phyloP scores from a whole-genome alignment of 495 filamentous ascomycete species.

The Penicillium simplicissimum region DNA sequence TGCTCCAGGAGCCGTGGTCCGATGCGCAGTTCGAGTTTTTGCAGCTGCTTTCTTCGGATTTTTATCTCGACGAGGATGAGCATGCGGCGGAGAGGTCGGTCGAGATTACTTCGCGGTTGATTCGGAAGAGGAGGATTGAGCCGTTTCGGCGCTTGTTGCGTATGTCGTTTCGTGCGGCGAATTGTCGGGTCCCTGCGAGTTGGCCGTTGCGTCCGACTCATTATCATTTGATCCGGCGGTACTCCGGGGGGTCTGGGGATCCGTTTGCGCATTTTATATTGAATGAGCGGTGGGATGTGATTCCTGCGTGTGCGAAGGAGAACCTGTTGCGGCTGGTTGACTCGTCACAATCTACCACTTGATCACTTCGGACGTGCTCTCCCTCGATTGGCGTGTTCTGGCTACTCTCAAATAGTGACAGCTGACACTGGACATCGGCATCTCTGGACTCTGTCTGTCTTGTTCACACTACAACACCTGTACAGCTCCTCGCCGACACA shows the following conservation, averaged over 20 bases:
- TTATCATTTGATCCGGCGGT: slow-evolving; percentile 31
- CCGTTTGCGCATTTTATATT: slow-evolving; percentile 37
- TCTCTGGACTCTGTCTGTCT: not conserved
- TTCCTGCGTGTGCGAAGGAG: slow-evolving; percentile 18
- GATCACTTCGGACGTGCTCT: not conserved
- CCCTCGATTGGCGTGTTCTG: too few species aligned
- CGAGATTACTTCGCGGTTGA: slow-evolving; percentile 26
- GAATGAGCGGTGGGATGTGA: slow-evolving; percentile 36
- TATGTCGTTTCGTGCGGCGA: slow-evolving; percentile 30
- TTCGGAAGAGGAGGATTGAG: slow-evolving; percentile 35
- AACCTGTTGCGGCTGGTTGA: slow-evolving; percentile 28
- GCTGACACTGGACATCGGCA: not conserved
- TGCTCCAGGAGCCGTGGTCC: slow-evolving; percentile 48
- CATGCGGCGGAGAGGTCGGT: slow-evolving; percentile 12
- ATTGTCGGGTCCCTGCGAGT: slow-evolving; percentile 31
- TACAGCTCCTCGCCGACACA: not conserved
- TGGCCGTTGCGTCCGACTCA: slow-evolving; percentile 37
- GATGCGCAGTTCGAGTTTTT: slow-evolving; percentile 45
- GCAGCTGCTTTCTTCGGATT: slow-evolving; percentile 31
- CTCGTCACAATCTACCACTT: not conserved
- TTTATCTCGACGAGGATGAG: slow-evolving; percentile 40
- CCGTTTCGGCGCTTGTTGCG: slow-evolving; percentile 36
- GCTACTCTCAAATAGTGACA: too few species aligned
- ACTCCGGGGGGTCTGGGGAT: slow-evolving; percentile 32
- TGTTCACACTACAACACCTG: not conserved